These are phyloP conservation scores for Colletotrichum acutatum DNA, from an alignment of 2,329 filamentous ascomycete species.

Conservation along the genomic window DNA sequence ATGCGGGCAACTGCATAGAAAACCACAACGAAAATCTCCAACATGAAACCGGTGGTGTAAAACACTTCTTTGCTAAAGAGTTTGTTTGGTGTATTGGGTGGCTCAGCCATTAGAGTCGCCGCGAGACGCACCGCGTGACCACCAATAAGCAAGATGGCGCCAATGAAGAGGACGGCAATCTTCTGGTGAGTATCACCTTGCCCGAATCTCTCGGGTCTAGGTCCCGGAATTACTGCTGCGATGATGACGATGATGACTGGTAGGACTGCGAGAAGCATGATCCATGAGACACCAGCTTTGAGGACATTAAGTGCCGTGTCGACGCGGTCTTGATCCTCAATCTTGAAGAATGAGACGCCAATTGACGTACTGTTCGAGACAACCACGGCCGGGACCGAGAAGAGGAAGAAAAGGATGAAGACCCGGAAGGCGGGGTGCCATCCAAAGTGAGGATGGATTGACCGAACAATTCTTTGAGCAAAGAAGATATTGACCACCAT, in stretches of 20 bases:
- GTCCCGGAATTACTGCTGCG: constrained; percentile 41
- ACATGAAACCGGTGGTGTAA: constrained; percentile 47
- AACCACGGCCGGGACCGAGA: constrained; percentile 43
- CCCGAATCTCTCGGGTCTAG: constrained; percentile 46
- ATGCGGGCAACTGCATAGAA: constrained; percentile 43
- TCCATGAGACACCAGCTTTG: constrained; percentile 38
- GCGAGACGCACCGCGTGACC: constrained; percentile 41
- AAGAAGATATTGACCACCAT: constrained; percentile 52
- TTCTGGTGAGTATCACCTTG: constrained; percentile 44
- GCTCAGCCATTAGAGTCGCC: constrained; percentile 39
- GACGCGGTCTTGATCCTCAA: constrained; percentile 35
- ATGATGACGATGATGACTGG: constrained; percentile 40
- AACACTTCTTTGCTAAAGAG: constrained; percentile 47
- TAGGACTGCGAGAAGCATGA: constrained; percentile 38
- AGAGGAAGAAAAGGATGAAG: constrained; percentile 38
- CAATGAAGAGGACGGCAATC: constrained; percentile 41
- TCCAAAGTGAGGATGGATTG: constrained; percentile 48
- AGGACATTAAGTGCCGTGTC: constrained; percentile 34
- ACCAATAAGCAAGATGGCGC: constrained; percentile 33
- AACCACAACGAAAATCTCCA: constrained; percentile 44
- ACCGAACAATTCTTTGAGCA: constrained; percentile 50
- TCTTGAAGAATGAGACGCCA: constrained; percentile 41
- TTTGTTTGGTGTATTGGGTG: constrained; percentile 37
- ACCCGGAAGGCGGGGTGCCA: constrained; percentile 46
- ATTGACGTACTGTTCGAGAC: constrained; percentile 46